A percentile compares a stretch with the other conserved stretches of the same genome.
phyloP scores from a whole-genome alignment of 2,329 filamentous ascomycete species.

The Phyllosticta paracitricarpa region DNA sequence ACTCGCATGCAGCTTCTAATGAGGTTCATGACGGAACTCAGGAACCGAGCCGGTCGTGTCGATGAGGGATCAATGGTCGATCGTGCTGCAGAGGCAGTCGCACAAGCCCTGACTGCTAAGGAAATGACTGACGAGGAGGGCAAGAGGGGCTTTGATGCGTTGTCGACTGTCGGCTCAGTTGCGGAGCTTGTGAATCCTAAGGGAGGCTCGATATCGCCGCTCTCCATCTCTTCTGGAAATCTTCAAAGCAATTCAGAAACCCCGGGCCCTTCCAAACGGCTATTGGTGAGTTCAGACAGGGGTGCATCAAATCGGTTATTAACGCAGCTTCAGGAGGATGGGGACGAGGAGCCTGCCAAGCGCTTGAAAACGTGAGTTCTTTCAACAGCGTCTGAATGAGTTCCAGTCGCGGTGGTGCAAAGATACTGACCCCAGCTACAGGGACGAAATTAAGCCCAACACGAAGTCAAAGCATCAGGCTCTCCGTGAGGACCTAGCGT shows the following conservation, averaged over 20 bases:
- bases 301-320: neutral
- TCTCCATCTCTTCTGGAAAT: neutral
- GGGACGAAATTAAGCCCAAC: neutral
- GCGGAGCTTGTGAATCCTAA: conserved; percentile 1
- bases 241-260: neutral
- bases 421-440: conserved; percentile 14
- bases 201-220: neutral
- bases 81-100: conserved; percentile 19
- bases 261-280: neutral
- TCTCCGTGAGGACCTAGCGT: conserved; percentile 15
- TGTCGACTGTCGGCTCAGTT: neutral
- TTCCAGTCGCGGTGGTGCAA: neutral
- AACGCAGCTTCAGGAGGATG: conserved; percentile 13
- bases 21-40: conserved; percentile 25
- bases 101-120: conserved; percentile 16
- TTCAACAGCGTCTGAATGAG: neutral
- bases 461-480: conserved; percentile 14
- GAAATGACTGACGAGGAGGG: neutral
- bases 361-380: conserved; percentile 18
- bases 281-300: neutral
- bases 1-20: conserved; percentile 26
- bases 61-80: conserved; percentile 16
- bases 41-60: conserved; percentile 24
- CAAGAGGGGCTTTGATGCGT: neutral
- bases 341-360: conserved; percentile 6